Base-by-base conservation (phyloP, 805 yeast species). In the Pichia exigua region DNA sequence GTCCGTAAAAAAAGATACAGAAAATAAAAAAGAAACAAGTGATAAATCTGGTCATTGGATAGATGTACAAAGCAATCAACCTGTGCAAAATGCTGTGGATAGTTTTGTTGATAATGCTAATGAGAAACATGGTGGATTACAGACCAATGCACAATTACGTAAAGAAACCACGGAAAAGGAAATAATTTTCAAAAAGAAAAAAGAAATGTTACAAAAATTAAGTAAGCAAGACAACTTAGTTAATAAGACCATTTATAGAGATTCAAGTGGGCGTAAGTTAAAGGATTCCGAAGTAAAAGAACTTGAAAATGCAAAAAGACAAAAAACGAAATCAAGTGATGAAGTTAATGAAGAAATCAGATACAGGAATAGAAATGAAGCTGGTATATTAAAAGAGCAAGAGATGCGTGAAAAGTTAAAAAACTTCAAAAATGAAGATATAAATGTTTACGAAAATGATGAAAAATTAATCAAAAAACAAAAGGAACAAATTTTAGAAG, bases 201-300 rank as follows among this genome's bases (percentile, higher is more conserved):
- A 63, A 39, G 55, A 53, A 17, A 51, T 46, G 18, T 67, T 63
- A 27, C 50, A 52, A 38, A 53, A 51, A 24, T 12, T 30, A 42
- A 17, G n/a, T n/a, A 17, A 6, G 20, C 42, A 55, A 53, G n/a
- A 55, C 45, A 7, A 46, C 6, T 17, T 42, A 8, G 21, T 20
- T 63, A 66, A 43, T 12, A 45, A 57, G 42, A 81, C 85, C 0
- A 69, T 80, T 0, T 77, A 76, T 59, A 75, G 94, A 71, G 92
- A 86, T 61, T 67, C 76, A 2, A 61, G 73, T 1, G 95, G 95
- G 18, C 68, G 77, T 32, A 71, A 53, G 42, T 20, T 59, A 9
- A 54, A 40, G 7, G 22, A 44, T 6, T 15, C 18, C 3, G 47
- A 48, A 28, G 41, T 39, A 0, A 38, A 15, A 21, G 17, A 22